Base-by-base conservation (phyloP, 1,284 basidiomycete genomes). In the Phellinidium pouzarii region DNA sequence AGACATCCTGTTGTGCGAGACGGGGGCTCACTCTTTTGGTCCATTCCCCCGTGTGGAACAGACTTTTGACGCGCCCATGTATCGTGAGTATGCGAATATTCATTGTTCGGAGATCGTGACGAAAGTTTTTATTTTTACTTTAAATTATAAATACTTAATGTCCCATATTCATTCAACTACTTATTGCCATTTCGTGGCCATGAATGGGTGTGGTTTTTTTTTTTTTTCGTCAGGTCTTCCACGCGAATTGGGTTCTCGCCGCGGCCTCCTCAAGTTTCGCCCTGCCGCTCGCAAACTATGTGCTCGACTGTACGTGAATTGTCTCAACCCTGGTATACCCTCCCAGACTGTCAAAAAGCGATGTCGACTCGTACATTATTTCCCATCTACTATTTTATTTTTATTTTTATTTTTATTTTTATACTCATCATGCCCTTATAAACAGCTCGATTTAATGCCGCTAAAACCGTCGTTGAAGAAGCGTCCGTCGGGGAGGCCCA, bases 241-340 rank as follows among this genome's bases (percentile, higher is more conserved):
- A 57, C 48, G 47, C 47, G 12, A 40, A 59, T 22, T 59, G 58
- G 58, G 54, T 59, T 37, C 50, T 45, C 27, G 55, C 55, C 31
- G 36, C 56, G 34, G 50, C 38, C 6, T 27, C 37, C 19, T 27
- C 56, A 22, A 50, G 41, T 3, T 59, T 52, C 48, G 23, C 48
- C 5, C 34, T 55, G 23, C 52, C 52, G 3, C 40, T 59, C 41
- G 31, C 55, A 38, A 37, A 51, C 9, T 59, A 49, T 47, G 50
- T 57, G 17, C 52, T 57, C 27, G 45, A 53, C 36, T 41, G 45
- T 56, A 22, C 36, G 40, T 45, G 27, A 51, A 38, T 4, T 27
- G 41, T 29, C 31, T 34, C 19, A n/a, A 8, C n/a, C 14, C 37
- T 40, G n/a, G 12, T 11, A 40, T 20, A 40, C 7, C 37, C 19